A percentile compares a stretch with the other conserved stretches of the same genome.
Conservation (phyloP, 805 yeast species). For the Candida verbasci region DNA sequence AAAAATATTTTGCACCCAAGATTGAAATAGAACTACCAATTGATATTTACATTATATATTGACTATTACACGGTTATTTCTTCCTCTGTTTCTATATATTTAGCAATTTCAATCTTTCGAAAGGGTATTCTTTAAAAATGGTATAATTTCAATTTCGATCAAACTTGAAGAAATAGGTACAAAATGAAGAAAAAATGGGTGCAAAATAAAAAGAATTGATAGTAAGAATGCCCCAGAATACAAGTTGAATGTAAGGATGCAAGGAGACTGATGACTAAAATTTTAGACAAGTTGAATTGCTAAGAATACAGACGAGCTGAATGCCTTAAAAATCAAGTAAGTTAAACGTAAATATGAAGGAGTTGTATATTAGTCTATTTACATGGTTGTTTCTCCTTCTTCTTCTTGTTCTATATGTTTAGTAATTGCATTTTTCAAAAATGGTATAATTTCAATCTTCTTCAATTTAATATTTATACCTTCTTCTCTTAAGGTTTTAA, state of each 20-base stretch:
- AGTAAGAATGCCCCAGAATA: too few relatives aligned
- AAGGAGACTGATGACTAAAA: too few relatives aligned
- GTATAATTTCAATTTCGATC: conserved; percentile 37
- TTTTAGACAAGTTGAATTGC: too few relatives aligned
- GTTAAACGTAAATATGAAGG: too few relatives aligned
- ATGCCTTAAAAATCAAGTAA: too few relatives aligned
- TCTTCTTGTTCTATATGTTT: conserved; percentile 1
- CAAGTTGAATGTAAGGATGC: too few relatives aligned
- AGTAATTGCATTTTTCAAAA: conserved; percentile 28
- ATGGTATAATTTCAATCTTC: conserved; percentile 38
- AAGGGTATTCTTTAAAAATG: conserved; percentile 31
- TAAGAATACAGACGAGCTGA: too few relatives aligned
- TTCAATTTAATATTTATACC: conserved; percentile 25
- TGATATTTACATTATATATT: too few relatives aligned
- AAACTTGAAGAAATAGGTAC: too few relatives aligned
- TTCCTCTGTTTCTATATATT: not conserved
- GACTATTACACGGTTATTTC: not conserved
- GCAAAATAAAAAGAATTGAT: too few relatives aligned
- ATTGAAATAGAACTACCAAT: not conserved
- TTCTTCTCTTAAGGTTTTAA: conserved; percentile 45
- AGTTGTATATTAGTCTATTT: too few relatives aligned
- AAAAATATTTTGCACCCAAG: not conserved
- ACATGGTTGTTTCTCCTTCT: not conserved
- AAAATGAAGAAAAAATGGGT: too few relatives aligned
- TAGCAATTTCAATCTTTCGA: conserved; percentile 26